Conservation (phyloP, 148 eudicot species). For the Fallopia convolvulus region DNA sequence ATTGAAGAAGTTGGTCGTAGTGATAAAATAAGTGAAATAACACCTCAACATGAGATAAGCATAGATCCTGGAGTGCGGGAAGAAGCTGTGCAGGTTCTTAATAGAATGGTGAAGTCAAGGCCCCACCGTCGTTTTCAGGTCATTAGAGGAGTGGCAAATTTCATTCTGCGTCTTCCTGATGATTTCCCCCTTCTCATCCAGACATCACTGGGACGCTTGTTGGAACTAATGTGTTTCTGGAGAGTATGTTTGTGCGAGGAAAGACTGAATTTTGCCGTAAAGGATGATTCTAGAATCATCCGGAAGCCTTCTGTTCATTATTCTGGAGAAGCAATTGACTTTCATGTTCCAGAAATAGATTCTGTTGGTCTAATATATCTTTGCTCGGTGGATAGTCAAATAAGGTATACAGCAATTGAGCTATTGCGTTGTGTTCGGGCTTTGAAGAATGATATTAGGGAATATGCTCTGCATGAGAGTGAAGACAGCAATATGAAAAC, state of each 20-base stretch:
- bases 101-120: constrained; percentile 79
- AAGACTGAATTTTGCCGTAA: constrained; percentile 47
- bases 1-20: constrained; percentile 96
- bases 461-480: constrained; percentile 51
- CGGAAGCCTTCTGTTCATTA: constrained; percentile 77
- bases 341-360: constrained; percentile 91
- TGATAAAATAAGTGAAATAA: constrained; percentile 92
- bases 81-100: constrained; percentile 92
- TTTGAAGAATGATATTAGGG: constrained; percentile 81
- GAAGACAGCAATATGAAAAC: constrained; percentile 42
- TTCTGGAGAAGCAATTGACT: constrained; percentile 75
- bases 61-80: constrained; percentile 99
- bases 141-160: constrained; percentile 95
- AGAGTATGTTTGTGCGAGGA: constrained; percentile 79
- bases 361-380: constrained; percentile 94
- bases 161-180: constrained; percentile 85
- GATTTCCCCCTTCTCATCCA: constrained; percentile 97
- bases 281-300: constrained; percentile 33
- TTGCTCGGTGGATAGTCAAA: constrained; percentile 93
- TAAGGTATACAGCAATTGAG: constrained; percentile 92
- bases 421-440: constrained; percentile 92
- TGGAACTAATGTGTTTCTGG: constrained; percentile 96
- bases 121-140: constrained; percentile 98
- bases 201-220: constrained; percentile 84
- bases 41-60: constrained; percentile 96